Conservation (phyloP, 371 early-diverging fungal species). For the Phascolomyces articulosus region DNA sequence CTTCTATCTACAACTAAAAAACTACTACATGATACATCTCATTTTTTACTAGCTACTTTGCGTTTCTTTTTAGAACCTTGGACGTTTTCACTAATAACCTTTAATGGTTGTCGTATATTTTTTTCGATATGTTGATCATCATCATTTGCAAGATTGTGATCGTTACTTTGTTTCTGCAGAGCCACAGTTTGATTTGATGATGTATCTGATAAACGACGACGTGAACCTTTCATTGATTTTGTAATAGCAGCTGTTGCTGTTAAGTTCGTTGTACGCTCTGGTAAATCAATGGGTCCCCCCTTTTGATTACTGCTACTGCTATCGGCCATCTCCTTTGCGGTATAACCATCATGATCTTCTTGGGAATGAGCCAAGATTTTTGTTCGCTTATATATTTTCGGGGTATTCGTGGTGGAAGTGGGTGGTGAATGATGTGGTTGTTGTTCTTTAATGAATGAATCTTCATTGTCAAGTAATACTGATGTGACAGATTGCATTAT, state of each 20-base stretch:
- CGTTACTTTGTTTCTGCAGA: neutral
- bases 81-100: neutral
- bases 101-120: neutral
- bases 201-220: neutral
- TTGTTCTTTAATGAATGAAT: neutral
- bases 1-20: too few relatives aligned
- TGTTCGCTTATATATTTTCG: neutral
- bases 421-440: neutral
- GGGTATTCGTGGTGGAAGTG: neutral
- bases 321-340: neutral
- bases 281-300: too few relatives aligned
- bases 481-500: neutral
- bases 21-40: neutral
- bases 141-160: neutral
- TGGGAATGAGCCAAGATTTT: neutral
- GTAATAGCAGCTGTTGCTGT: too few relatives aligned
- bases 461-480: neutral
- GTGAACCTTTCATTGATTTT: neutral
- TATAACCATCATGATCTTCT: neutral
- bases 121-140: neutral
- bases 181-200: neutral
- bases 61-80: neutral
- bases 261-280: too few relatives aligned
- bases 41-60: neutral
- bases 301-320: neutral